These are phyloP conservation scores for Hippophae rhamnoides DNA, from an alignment of 306 rosid genomes.

Conservation along the genomic window DNA sequence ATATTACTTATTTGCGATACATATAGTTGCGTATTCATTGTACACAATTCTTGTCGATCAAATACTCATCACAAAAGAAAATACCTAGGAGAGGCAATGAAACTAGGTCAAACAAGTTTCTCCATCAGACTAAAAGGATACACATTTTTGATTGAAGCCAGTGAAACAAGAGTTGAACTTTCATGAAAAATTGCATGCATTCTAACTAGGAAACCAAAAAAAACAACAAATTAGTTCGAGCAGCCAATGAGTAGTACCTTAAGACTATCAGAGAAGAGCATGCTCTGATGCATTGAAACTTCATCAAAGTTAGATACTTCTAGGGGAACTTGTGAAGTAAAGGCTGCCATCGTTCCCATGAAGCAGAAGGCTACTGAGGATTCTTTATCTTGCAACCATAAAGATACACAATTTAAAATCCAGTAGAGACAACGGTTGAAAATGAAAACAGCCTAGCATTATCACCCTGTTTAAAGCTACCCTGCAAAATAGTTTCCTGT, in stretches of 20 bases:
- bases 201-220: neutral
- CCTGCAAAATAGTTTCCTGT: neutral
- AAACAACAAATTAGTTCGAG: neutral
- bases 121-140: constrained; percentile 3
- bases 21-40: no score
- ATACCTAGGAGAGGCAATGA: neutral
- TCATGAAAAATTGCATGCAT: neutral
- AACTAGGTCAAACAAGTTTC: neutral
- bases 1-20: no score
- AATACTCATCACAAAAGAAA: no score
- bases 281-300: constrained; percentile 88
- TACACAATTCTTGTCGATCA: no score
- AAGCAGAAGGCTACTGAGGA: constrained; percentile 23
- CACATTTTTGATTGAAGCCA: neutral
- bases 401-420: neutral
- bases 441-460: constrained; percentile 3
- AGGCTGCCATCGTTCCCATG: constrained; percentile 56
- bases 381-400: constrained; percentile 20
- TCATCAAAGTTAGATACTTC: constrained; percentile 81
- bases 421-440: neutral
- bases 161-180: constrained; percentile 1
- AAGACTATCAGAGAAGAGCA: constrained; percentile 90
- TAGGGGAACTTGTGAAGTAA: constrained; percentile 39
- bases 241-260: constrained; percentile 37
- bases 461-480: neutral